Base-by-base conservation (phyloP, 140 eudicot species). In the Cichorium intybus region DNA sequence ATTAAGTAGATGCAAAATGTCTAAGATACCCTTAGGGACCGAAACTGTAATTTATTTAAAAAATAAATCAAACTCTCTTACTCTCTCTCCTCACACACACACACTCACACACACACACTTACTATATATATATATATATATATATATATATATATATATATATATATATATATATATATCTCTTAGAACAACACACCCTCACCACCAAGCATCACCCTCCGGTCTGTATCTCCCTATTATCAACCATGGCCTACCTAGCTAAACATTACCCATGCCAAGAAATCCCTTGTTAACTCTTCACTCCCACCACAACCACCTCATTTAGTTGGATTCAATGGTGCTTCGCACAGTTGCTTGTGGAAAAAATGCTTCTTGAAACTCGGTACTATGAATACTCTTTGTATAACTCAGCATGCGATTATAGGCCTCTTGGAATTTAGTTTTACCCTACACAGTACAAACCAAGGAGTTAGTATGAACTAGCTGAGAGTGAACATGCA, bases 261-360 rank as follows among this genome's bases (percentile, higher is more conserved):
- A 60, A 43, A 55, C 37, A 56, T 73, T 58, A 72, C 60, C 67
- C 77, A 74, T 73, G 74, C 94, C 86, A 85, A 79, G 68, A 87
- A 87, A 71, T 87, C 95, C 59, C 87, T 80, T 4, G 87, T 87
- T 79, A 87, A 28, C 34, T 80, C 95, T 34, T 82, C 82, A 34
- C 76, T 81, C 11, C 71, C 76, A 60, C 73, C 81, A n/a, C 63
- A 61, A n/a, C n/a, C n/a, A n/a, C n/a, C n/a, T 47, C 23, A 56
- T 26, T 34, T 72, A 34, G 26, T 62, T 21, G 58, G 52, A 33
- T 63, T 52, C 34, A 52, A 23, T 29, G 62, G 34, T 31, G 63
- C 56, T 60, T 60, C 71, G 14, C 22, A 10, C 49, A 11, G 64
- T 33, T 72, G 66, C 9, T 7, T 31, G 24, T 3, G 20, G 50